These are phyloP conservation scores for Aphanoascus verrucosus DNA, from an alignment of 2,329 filamentous ascomycete species.

Conservation along the genomic window DNA sequence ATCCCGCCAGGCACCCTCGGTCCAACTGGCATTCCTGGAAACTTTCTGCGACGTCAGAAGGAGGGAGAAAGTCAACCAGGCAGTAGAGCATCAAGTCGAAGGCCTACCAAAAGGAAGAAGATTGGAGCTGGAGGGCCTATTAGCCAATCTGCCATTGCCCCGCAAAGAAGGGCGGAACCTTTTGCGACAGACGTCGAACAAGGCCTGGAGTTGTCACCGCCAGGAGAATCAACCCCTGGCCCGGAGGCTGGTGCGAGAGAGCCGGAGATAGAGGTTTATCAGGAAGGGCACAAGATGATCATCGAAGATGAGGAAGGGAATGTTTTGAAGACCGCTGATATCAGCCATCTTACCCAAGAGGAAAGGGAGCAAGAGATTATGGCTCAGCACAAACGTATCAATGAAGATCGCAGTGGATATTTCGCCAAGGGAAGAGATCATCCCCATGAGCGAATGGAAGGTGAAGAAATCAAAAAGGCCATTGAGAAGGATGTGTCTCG, in stretches of 20 bases:
- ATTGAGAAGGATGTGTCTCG: conserved; percentile 23
- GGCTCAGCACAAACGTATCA: conserved; percentile 42
- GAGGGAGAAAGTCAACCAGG: conserved; percentile 56
- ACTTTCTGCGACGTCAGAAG: conserved; percentile 68
- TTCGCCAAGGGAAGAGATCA: conserved; percentile 39
- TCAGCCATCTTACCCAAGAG: conserved; percentile 39
- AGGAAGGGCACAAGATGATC: conserved; percentile 68
- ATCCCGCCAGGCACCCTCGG: conserved; percentile 61
- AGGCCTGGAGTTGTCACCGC: conserved; percentile 16
- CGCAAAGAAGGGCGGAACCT: conserved; percentile 37
- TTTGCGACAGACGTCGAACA: conserved; percentile 16
- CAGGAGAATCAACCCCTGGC: conserved; percentile 13
- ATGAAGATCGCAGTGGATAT: conserved; percentile 40
- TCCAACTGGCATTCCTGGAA: conserved; percentile 59
- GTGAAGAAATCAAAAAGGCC: conserved; percentile 33
- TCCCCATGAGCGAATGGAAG: conserved; percentile 36
- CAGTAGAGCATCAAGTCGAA: conserved; percentile 47
- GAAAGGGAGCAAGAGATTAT: conserved; percentile 51
- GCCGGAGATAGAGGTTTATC: conserved; percentile 55
- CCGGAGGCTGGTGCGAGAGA: conserved; percentile 16
- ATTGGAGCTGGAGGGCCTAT: conserved; percentile 75
- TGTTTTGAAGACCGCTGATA: conserved; percentile 58
- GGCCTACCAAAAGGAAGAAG: conserved; percentile 48
- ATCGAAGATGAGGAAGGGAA: conserved; percentile 83
- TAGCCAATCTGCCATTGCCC: conserved; percentile 78